Evolutionary conservation across 345 rosid species (phyloP), one percentile per base, ranked within the genome.

Genomic region (Lagerstroemia speciosa): DNA sequence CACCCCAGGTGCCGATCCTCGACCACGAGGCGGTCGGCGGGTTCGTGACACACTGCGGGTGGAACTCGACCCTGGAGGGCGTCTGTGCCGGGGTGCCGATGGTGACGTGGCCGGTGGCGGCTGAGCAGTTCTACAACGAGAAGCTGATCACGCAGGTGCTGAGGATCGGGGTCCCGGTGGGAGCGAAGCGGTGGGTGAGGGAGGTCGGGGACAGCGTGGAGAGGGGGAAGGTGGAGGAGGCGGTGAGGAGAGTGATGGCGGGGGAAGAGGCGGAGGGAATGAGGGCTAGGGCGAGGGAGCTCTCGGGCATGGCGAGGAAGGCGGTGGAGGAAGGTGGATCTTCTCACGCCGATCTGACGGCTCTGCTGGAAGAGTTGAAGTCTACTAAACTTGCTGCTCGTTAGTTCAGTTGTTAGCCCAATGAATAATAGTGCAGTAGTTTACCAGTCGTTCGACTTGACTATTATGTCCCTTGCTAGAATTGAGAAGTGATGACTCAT

Each of bases 31-130:
- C 84, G 3, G 36, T 61, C 5, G 79, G 79, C 0, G 83, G 76
- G 33, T 77, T 83, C 36, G 62, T 83, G 70, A 83, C 81, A 9
- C 87, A 80, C 53, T 80, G 82, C 16, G 79, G 82, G 24, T 78
- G 87, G 81, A 80, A 77, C 69, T 81, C 84, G 9, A 72, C 67
- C 5, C 67, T 79, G 0, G 83, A 84, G 27, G 76, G 67, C 2
- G 5, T 82, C 24, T 26, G 75, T 0, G 74, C 84, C 0, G 85
- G 84, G 5, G 62, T 62, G 43, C 79, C 84, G 30, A 76, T 82
- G 85, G 77, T 69, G 24, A 84, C 85, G 5, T 78, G 84, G 88
- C 84, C 81, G 0, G 37, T 74, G 2, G 40, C 22, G 0, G 77
- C 72, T 1, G 81, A 81, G 75, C 85, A 79, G 58, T 79, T 81